phyloP scores from a whole-genome alignment of 192 early-diverging fungal species.

The Helicostylum pulchrum region DNA sequence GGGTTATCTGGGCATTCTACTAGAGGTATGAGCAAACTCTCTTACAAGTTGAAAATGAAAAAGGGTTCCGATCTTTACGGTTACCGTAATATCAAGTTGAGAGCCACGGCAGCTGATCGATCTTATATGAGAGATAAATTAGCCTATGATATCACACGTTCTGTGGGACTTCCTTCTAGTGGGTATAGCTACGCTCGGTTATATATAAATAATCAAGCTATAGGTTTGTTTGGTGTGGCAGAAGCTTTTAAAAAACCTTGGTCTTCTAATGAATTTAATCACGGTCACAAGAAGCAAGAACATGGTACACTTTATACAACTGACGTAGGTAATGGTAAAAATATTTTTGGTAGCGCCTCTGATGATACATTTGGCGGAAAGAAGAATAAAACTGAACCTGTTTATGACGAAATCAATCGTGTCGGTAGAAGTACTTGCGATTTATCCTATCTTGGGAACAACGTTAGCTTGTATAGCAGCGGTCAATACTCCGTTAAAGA shows the following conservation, averaged over 20 bases:
- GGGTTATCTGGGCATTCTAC: slow-evolving; percentile 9
- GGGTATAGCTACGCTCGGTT: not conserved
- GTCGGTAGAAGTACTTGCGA: not conserved
- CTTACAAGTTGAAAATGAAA: slow-evolving; percentile 2
- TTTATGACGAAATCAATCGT: not conserved
- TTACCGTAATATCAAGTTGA: slow-evolving; percentile 7
- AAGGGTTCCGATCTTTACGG: slow-evolving; percentile 3
- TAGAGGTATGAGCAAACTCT: not conserved
- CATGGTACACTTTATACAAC: slow-evolving; percentile 3
- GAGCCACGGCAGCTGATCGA: slow-evolving; percentile 9
- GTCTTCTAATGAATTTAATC: slow-evolving; percentile 24
- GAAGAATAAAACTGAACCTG: not conserved
- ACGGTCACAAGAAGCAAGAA: slow-evolving; percentile 24
- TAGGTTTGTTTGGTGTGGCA: slow-evolving; percentile 12
- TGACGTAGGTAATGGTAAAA: slow-evolving; percentile 1
- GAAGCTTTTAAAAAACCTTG: slow-evolving; percentile 38
- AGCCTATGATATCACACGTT: slow-evolving; percentile 1
- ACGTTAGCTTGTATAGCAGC: not conserved
- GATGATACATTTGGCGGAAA: not conserved
- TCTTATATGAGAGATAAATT: slow-evolving; percentile 9
- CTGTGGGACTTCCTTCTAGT: slow-evolving; percentile 5
- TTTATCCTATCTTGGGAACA: slow-evolving; percentile 8
- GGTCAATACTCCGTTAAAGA: slow-evolving; percentile 6
- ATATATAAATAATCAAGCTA: not conserved
- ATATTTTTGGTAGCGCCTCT: not conserved